A percentile compares a stretch with the other conserved stretches of the same genome.
Evolutionary conservation across 1,284 basidiomycete genomes (phyloP).

Genomic region (Pascua guehoae): DNA sequence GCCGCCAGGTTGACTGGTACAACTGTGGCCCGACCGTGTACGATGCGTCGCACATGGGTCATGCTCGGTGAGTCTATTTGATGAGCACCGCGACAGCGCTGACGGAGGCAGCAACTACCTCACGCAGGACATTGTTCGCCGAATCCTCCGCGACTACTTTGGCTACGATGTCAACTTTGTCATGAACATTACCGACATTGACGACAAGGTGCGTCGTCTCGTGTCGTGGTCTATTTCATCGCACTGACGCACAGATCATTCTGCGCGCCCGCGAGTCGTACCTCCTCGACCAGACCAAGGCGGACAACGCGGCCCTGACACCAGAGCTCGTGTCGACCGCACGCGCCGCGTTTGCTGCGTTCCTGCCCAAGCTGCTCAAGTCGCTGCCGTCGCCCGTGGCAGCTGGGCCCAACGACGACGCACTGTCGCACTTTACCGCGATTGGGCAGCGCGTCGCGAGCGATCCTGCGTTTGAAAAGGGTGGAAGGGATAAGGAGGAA

Average conservation of each 20-base stretch:
- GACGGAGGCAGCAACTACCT: constrained; percentile 78
- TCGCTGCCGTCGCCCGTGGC: constrained; percentile 59
- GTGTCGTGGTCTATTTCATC: neutral
- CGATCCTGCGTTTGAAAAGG: constrained; percentile 60
- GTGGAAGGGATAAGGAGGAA: constrained; percentile 72
- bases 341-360: constrained; percentile 52
- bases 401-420: constrained; percentile 56
- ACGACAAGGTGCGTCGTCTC: constrained; percentile 91
- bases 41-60: constrained; percentile 97
- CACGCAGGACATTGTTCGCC: constrained; percentile 89
- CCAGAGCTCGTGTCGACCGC: constrained; percentile 32
- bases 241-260: constrained; percentile 65
- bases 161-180: constrained; percentile 97
- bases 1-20: constrained; percentile 94
- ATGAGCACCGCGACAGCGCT: neutral
- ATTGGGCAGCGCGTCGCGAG: constrained; percentile 51
- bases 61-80: constrained; percentile 77
- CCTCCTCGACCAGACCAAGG: constrained; percentile 55
- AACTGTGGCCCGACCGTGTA: constrained; percentile 99
- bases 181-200: constrained; percentile 99
- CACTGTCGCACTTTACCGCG: constrained; percentile 55
- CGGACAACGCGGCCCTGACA: constrained; percentile 38
- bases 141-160: constrained; percentile 94
- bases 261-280: constrained; percentile 79
- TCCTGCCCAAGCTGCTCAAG: constrained; percentile 59